These are phyloP conservation scores for Fomitopsis betulina DNA, from an alignment of 1,284 basidiomycete genomes.

Conservation along the genomic window DNA sequence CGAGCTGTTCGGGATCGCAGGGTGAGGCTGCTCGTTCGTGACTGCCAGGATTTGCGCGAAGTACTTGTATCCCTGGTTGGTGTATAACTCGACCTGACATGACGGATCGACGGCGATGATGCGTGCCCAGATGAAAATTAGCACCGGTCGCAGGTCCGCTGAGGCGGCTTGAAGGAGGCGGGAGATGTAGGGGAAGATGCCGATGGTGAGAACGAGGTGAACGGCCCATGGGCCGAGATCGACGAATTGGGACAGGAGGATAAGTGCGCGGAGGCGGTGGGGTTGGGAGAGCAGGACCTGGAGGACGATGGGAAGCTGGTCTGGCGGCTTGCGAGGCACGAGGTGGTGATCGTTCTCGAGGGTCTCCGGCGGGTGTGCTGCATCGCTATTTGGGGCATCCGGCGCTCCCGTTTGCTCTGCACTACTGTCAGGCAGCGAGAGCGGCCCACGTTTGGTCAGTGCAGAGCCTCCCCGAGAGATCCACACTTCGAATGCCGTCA, in stretches of 20 bases:
- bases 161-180: slow-evolving; percentile 95
- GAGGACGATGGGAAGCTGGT: slow-evolving; percentile 95
- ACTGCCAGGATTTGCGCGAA: slow-evolving; percentile 80
- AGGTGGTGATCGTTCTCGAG: slow-evolving; percentile 46
- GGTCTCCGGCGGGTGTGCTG: slow-evolving; percentile 9
- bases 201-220: slow-evolving; percentile 94
- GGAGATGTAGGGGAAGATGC: slow-evolving; percentile 98
- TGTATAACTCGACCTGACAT: slow-evolving; percentile 89
- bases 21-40: slow-evolving; percentile 46
- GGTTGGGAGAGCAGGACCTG: slow-evolving; percentile 97
- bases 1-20: slow-evolving; percentile 81
- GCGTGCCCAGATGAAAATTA: slow-evolving; percentile 99
- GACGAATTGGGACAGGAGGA: slow-evolving; percentile 96
- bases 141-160: slow-evolving; percentile 92
- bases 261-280: slow-evolving; percentile 92
- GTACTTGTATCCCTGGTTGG: slow-evolving; percentile 84
- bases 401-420: slow-evolving; percentile 25
- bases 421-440: slow-evolving; percentile 53
- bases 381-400: slow-evolving; percentile 15
- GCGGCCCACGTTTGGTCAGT: slow-evolving; percentile 69
- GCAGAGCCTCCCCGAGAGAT: slow-evolving; percentile 88
- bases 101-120: slow-evolving; percentile 94
- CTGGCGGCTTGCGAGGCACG: slow-evolving; percentile 85
- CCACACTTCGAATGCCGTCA: slow-evolving; percentile 98
- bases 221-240: slow-evolving; percentile 99